These are phyloP conservation scores for Pseudocercospora pini-densiflorae DNA, from an alignment of 2,329 filamentous ascomycete genomes.

Conservation along the genomic window DNA sequence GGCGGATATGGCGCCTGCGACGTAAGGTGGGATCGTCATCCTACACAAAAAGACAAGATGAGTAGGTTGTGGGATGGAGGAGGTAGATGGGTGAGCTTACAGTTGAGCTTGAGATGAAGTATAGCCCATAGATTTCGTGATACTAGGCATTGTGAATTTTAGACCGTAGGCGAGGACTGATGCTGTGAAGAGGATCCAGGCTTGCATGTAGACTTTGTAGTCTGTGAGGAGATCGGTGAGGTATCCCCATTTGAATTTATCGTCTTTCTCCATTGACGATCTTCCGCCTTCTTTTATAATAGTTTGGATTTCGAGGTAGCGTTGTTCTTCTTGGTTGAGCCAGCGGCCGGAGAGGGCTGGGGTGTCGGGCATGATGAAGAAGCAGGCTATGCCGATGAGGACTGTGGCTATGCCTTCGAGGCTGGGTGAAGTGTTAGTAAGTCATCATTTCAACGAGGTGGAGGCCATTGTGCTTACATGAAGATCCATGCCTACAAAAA, in stretches of 20 bases:
- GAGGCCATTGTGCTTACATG: background rate
- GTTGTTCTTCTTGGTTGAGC: background rate
- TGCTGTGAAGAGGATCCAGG: slow-evolving; percentile 30
- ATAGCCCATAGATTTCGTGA: slow-evolving; percentile 26
- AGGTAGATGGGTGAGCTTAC: background rate
- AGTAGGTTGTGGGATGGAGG: background rate
- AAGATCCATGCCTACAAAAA: background rate
- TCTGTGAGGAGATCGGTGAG: slow-evolving; percentile 30
- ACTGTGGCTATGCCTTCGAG: background rate
- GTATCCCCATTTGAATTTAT: slow-evolving; percentile 34
- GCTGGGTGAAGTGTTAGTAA: no score
- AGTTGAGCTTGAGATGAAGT: slow-evolving; percentile 30
- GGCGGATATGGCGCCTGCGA: no score
- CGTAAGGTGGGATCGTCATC: no score
- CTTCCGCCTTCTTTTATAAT: background rate
- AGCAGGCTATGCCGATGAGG: background rate
- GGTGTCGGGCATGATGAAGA: background rate
- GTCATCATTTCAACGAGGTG: no score
- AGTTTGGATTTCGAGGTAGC: background rate
- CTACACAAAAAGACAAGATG: no score
- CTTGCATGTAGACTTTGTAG: slow-evolving; percentile 31
- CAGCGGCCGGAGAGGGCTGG: background rate
- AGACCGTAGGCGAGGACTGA: slow-evolving; percentile 33
- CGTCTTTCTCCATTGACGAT: background rate
- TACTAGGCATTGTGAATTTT: slow-evolving; percentile 28